Base-by-base conservation (phyloP, 2,329 filamentous ascomycete species). In the Verticillium klebahnii region DNA sequence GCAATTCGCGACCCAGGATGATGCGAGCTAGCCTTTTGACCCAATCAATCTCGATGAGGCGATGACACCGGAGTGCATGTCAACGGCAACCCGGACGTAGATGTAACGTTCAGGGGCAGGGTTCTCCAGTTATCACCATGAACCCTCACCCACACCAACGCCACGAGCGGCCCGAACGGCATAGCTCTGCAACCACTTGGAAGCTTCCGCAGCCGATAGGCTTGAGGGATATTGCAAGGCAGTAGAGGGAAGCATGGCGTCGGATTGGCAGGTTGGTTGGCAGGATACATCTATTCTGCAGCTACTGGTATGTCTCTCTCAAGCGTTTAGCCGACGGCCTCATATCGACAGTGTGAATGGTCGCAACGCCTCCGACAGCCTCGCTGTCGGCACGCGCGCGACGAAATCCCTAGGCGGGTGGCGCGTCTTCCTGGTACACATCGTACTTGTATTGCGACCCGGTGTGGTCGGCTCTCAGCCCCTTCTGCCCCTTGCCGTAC, bases 391-490 rank as follows among this genome's bases (percentile, higher is more conserved):
- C 45, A 52, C 45, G 45, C 45, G 45, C 45, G 45, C 45, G 45
- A 52, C 45, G 45, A 2, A n/a, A 52, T 23, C 45, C 45, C 19
- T 52, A 52, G 45, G 45, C 45, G 19, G n/a, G 45, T 19, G 45
- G 45, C 8, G n/a, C 45, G 19, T 86, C 82, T 66, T 88, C 84
- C 61, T 81, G 72, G 66, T 88, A 89, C 1, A 86, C 81, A 66
- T 84, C 78, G 66, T 89, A 89, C 73, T 85, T 87, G 69, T 88
- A 89, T 64, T 67, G 71, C 58, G 80, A 83, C 1, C 86, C 87
- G 0, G 76, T 68, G 70, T 89, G 87, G 70, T 89, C 87, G 64
- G 75, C 75, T 40, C 85, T 76, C 62, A 89, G 68, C 15, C 78
- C 75, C 6, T 72, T 78, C 70, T 89, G 86, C 0, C 86, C 87